phyloP scores from a whole-genome alignment of 75 land plant genomes.

The Pinus taeda region DNA sequence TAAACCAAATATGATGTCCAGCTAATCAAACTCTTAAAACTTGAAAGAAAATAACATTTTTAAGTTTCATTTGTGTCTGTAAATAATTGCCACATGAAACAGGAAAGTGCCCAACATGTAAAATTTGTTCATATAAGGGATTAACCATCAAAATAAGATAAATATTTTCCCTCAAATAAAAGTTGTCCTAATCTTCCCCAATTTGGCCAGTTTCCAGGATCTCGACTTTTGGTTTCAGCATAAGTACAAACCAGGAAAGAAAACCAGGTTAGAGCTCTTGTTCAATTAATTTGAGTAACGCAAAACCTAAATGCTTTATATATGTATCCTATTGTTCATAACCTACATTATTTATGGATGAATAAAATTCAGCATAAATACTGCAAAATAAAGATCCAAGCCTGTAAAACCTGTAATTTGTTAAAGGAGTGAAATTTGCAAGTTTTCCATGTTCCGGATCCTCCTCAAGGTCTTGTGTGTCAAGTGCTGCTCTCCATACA shows the following conservation, averaged over 20 bases:
- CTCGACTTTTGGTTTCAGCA: background rate
- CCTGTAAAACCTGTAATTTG: constrained; percentile 74
- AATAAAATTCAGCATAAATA: background rate
- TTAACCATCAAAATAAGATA: no score
- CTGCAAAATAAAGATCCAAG: background rate
- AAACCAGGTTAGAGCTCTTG: background rate
- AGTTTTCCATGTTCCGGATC: constrained; percentile 72
- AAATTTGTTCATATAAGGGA: no score
- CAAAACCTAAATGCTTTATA: background rate
- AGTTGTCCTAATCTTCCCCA: background rate
- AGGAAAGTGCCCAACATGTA: no score
- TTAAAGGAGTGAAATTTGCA: constrained; percentile 78
- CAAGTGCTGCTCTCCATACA: constrained; percentile 95
- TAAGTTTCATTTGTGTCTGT: background rate
- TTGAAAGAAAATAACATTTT: background rate
- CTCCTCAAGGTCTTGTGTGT: constrained; percentile 86
- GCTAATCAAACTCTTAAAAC: background rate
- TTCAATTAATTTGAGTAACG: background rate
- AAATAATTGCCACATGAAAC: no score
- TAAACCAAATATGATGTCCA: no score
- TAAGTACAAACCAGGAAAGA: background rate
- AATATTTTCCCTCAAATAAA: no score
- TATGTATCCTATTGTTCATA: background rate
- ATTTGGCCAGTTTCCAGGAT: background rate
- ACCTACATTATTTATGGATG: background rate